phyloP scores from a whole-genome alignment of 805 yeast species.

The Saturnispora silvae region DNA sequence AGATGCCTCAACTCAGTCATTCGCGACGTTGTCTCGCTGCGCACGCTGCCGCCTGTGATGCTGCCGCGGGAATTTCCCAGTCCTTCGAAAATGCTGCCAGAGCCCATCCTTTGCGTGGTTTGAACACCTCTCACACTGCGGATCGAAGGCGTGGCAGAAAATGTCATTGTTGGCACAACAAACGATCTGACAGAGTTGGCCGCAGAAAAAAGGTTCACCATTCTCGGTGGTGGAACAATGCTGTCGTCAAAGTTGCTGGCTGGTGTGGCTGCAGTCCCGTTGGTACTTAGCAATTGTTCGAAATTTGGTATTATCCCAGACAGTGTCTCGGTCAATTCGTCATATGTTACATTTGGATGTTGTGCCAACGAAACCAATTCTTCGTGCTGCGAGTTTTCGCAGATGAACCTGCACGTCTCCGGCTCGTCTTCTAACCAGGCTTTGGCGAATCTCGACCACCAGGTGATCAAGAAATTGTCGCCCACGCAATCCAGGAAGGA shows the following conservation, averaged over 20 bases:
- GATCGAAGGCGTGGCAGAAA: too few relatives aligned
- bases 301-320: not conserved
- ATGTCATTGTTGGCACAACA: too few relatives aligned
- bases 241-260: not conserved
- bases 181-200: not conserved
- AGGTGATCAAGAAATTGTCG: slow-evolving; percentile 3
- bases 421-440: slow-evolving; percentile 4
- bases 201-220: not conserved
- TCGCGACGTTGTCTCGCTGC: too few relatives aligned
- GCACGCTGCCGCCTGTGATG: too few relatives aligned
- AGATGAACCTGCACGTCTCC: not conserved
- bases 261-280: not conserved
- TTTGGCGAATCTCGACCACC: slow-evolving; percentile 7
- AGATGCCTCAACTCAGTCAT: too few relatives aligned
- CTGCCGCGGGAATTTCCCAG: too few relatives aligned
- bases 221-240: not conserved
- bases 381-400: not conserved
- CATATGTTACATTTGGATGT: slow-evolving; percentile 2
- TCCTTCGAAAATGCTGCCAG: not conserved
- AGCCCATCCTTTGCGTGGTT: not conserved
- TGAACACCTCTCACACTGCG: not conserved
- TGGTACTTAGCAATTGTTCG: not conserved
- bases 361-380: not conserved
- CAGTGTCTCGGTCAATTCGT: not conserved
- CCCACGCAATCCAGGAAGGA: not conserved